Percentiles rank a stretch among this genome's conserved stretches.
Evolutionary conservation across 495 filamentous ascomycete genomes (phyloP).

Genomic region (Penicillium mononematosum): DNA sequence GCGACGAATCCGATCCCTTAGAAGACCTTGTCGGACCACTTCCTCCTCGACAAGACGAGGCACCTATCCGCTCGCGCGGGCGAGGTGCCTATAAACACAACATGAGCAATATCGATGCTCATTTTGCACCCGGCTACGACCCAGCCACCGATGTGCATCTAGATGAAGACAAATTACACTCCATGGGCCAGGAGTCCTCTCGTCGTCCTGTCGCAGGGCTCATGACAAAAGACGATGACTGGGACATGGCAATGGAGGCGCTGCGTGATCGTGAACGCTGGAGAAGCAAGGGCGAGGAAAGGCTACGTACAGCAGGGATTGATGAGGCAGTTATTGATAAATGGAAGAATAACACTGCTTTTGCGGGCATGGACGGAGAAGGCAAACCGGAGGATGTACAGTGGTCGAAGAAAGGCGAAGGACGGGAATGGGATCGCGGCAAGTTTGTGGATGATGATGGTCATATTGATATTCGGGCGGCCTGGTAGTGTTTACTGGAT

Average conservation of each 20-base stretch:
- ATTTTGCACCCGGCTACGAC: slow-evolving; percentile 77
- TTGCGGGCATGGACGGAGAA: slow-evolving; percentile 37
- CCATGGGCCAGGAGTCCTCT: slow-evolving; percentile 25
- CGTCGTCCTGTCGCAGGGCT: slow-evolving; percentile 42
- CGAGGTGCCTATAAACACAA: slow-evolving; percentile 60
- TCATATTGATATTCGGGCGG: slow-evolving; percentile 51
- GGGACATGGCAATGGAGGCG: slow-evolving; percentile 80
- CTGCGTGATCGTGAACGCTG: slow-evolving; percentile 78
- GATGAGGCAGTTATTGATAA: slow-evolving; percentile 70
- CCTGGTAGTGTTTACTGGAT: slow-evolving; percentile 34
- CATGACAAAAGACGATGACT: slow-evolving; percentile 61
- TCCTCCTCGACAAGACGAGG: slow-evolving; percentile 49
- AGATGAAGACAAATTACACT: slow-evolving; percentile 42
- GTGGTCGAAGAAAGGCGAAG: slow-evolving; percentile 77
- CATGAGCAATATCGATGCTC: slow-evolving; percentile 71
- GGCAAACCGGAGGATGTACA: slow-evolving; percentile 62
- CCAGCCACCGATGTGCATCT: slow-evolving; percentile 67
- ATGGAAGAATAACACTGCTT: slow-evolving; percentile 66
- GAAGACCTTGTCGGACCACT: slow-evolving; percentile 79
- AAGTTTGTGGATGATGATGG: slow-evolving; percentile 72
- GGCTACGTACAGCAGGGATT: slow-evolving; percentile 76
- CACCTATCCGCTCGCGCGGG: slow-evolving; percentile 62
- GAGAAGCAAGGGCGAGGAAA: slow-evolving; percentile 74
- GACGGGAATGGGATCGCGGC: slow-evolving; percentile 88
- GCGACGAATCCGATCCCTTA: slow-evolving; percentile 68